phyloP scores from a whole-genome alignment of 257 asterid genomes.

The Nicotiana tabacum region DNA sequence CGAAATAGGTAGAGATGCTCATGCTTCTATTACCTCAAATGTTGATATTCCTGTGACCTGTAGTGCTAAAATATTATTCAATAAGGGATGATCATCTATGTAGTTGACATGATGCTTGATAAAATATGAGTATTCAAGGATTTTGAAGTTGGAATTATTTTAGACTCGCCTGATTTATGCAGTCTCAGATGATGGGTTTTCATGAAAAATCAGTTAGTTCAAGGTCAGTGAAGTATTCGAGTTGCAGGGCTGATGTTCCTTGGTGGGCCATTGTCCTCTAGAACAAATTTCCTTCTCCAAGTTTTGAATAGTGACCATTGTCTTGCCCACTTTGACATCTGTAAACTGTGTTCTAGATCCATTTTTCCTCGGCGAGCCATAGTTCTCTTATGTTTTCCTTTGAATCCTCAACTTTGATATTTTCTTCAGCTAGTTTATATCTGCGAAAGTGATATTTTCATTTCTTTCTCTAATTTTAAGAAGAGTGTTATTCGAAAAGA shows the following conservation, averaged over 20 bases:
- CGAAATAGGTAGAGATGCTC: not conserved
- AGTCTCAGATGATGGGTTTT: not conserved
- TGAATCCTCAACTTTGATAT: not conserved
- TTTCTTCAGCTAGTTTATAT: not conserved
- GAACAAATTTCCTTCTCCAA: slow-evolving; percentile 1
- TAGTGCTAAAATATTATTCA: not conserved
- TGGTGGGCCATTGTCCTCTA: not conserved
- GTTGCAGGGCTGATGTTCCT: not conserved
- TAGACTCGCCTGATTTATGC: not conserved
- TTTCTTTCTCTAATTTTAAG: not conserved
- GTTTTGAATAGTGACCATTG: not conserved
- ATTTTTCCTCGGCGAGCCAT: not conserved
- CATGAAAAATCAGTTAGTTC: slow-evolving; percentile 2
- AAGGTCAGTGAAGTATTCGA: not conserved
- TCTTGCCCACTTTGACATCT: not conserved
- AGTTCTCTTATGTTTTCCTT: not conserved
- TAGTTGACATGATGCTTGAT: not conserved
- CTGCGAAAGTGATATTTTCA: not conserved
- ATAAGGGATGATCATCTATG: not conserved
- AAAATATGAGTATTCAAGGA: not conserved
- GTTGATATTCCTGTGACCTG: not conserved
- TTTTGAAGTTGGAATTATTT: not conserved
- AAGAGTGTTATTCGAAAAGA: not conserved
- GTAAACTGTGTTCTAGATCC: not conserved
- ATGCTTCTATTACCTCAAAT: not conserved